Percentiles rank a stretch among this genome's conserved stretches.
Evolutionary conservation across 2,329 filamentous ascomycete genomes (phyloP).

Genomic region (Cercospora berteroae): DNA sequence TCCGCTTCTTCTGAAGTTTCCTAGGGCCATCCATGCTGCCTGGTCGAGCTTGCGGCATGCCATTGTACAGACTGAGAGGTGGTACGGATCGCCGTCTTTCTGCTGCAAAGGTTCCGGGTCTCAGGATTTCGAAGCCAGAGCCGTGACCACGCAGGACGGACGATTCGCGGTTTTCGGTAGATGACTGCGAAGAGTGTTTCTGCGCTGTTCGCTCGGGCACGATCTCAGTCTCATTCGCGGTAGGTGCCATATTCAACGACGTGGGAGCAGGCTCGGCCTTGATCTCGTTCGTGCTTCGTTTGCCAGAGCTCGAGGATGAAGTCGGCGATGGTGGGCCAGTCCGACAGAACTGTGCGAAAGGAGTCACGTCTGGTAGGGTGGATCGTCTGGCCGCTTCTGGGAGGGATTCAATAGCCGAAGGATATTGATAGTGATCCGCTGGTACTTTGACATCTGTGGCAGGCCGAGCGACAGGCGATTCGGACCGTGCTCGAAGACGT

Average conservation of each 20-base stretch:
- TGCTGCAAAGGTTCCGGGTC: constrained; percentile 33
- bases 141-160: constrained; percentile 36
- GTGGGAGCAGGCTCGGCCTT: neutral
- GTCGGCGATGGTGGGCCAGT: constrained; percentile 26
- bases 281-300: neutral
- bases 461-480: constrained; percentile 2
- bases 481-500: constrained; percentile 6
- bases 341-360: constrained; percentile 35
- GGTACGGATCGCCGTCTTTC: constrained; percentile 26
- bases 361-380: constrained; percentile 35
- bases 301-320: constrained; percentile 2
- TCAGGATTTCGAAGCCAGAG: constrained; percentile 39
- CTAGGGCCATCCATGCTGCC: constrained; percentile 26
- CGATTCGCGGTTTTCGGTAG: constrained; percentile 30
- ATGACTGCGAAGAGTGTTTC: constrained; percentile 5
- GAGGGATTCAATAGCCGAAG: constrained; percentile 28
- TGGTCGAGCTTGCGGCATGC: constrained; percentile 21
- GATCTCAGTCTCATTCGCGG: neutral
- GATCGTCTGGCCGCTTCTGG: constrained; percentile 31
- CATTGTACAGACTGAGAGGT: constrained; percentile 32
- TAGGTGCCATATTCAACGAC: neutral
- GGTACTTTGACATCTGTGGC: neutral
- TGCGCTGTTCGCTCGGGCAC: neutral
- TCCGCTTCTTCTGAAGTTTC: constrained; percentile 37
- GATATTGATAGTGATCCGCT: neutral